Conservation (phyloP, 2,329 filamentous ascomycete genomes). For the Trichoderma endophyticum region DNA sequence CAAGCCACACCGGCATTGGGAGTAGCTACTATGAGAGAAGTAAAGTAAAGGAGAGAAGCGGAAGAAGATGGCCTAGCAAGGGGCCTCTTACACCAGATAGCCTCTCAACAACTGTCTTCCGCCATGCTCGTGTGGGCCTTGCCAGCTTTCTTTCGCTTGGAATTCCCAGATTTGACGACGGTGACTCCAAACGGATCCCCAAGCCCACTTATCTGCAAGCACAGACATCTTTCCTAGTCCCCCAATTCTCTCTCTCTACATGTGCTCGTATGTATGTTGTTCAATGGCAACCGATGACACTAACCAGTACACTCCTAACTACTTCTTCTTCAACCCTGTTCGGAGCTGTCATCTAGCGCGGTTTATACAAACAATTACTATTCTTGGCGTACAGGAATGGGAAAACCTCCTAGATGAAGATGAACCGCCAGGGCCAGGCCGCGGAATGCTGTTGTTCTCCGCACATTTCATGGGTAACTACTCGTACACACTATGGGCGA, state of each 20-base stretch:
- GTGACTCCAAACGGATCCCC: neutral
- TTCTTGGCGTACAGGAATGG: neutral
- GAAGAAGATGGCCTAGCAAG: neutral
- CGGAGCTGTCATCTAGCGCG: neutral
- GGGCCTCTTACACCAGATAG: neutral
- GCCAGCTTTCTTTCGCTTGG: neutral
- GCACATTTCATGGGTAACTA: neutral
- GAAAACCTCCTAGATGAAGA: neutral
- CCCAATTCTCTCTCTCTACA: neutral
- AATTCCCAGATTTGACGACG: constrained; percentile 1
- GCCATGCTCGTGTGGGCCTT: neutral
- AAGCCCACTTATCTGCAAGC: neutral
- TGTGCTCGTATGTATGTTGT: neutral
- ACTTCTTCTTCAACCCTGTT: neutral
- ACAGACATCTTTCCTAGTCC: neutral
- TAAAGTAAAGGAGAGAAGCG: neutral
- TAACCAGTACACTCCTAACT: neutral
- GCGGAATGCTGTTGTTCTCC: constrained; percentile 1
- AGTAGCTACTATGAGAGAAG: neutral
- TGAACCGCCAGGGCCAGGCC: neutral
- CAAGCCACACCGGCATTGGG: neutral
- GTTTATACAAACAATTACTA: neutral
- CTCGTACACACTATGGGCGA: neutral
- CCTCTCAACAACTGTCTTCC: neutral
- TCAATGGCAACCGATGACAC: neutral